phyloP scores from a whole-genome alignment of 2,329 filamentous ascomycete species.

The Samsoniella hepiali region DNA sequence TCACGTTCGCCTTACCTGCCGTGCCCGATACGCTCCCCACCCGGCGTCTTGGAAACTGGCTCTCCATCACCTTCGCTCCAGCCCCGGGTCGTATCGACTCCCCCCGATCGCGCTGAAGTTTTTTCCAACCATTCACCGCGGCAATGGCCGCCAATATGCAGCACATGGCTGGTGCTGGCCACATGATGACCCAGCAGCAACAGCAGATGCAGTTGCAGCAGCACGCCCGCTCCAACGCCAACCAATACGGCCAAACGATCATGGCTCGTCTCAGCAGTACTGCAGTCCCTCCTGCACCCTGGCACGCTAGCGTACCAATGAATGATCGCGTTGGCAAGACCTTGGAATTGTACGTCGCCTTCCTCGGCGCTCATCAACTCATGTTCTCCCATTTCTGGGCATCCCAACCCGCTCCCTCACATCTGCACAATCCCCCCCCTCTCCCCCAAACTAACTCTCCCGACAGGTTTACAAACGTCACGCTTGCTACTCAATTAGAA shows the following conservation, averaged over 20 bases:
- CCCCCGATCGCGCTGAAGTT: not conserved
- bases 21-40: not conserved
- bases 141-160: constrained; percentile 61
- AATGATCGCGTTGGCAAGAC: constrained; percentile 43
- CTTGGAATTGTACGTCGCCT: constrained; percentile 40
- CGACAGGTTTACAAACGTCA: constrained; percentile 49
- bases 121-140: constrained; percentile 28
- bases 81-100: not conserved
- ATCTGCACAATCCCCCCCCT: not conserved
- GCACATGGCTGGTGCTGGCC: constrained; percentile 47
- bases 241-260: constrained; percentile 38
- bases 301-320: constrained; percentile 39
- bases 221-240: constrained; percentile 16
- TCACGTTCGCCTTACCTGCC: not conserved
- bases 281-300: constrained; percentile 29
- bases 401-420: not conserved
- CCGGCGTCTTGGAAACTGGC: not conserved
- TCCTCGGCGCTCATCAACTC: not conserved
- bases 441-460: not conserved
- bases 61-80: not conserved
- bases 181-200: constrained; percentile 42
- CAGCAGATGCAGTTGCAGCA: constrained; percentile 37
- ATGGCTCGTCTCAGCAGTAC: constrained; percentile 39
- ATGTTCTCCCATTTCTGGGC: not conserved
- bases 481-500: constrained; percentile 34